Conservation (phyloP, 116 monocot species). For the Thalassia testudinum region DNA sequence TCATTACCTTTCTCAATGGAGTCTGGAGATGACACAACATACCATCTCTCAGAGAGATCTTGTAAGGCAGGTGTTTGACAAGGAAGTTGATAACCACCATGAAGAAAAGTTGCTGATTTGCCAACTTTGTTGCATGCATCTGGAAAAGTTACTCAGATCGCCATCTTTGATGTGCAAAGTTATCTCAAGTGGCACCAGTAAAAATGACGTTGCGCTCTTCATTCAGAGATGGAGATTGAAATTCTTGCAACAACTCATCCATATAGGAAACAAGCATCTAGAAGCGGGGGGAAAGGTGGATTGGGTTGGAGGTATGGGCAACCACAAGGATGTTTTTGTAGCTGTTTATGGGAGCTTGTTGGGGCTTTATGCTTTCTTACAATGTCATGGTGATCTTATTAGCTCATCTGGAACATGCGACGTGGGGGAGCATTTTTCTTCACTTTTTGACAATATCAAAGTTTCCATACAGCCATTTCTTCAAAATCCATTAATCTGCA, state of each 20-base stretch:
- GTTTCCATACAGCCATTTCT: conserved; percentile 51
- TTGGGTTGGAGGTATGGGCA: conserved; percentile 97
- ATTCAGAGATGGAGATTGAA: conserved; percentile 35
- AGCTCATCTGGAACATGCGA: conserved; percentile 3
- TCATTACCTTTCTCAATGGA: conserved; percentile 39
- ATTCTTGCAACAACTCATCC: conserved; percentile 39
- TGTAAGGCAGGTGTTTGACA: conserved; percentile 82
- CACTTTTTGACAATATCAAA: conserved; percentile 22
- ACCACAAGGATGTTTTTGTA: conserved; percentile 85
- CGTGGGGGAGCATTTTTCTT: conserved; percentile 10
- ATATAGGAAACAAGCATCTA: conserved; percentile 23
- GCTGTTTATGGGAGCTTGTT: conserved; percentile 69
- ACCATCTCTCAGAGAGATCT: conserved; percentile 36
- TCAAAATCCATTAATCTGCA: conserved; percentile 65
- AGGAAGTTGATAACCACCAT: conserved; percentile 99
- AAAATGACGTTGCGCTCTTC: conserved; percentile 14
- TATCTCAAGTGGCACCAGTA: not conserved
- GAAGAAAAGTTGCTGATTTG: conserved; percentile 95
- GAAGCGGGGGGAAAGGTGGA: conserved; percentile 22
- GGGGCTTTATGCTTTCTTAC: conserved; percentile 48
- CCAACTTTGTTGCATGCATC: conserved; percentile 77
- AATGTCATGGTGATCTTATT: conserved; percentile 3
- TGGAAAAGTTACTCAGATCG: conserved; percentile 39
- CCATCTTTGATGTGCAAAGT: conserved; percentile 5
- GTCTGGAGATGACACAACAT: conserved; percentile 20